Percentiles rank a stretch among this genome's conserved stretches.
Evolutionary conservation across 2,329 filamentous ascomycete genomes (phyloP).

Genomic region (Pseudonectria foliicola): DNA sequence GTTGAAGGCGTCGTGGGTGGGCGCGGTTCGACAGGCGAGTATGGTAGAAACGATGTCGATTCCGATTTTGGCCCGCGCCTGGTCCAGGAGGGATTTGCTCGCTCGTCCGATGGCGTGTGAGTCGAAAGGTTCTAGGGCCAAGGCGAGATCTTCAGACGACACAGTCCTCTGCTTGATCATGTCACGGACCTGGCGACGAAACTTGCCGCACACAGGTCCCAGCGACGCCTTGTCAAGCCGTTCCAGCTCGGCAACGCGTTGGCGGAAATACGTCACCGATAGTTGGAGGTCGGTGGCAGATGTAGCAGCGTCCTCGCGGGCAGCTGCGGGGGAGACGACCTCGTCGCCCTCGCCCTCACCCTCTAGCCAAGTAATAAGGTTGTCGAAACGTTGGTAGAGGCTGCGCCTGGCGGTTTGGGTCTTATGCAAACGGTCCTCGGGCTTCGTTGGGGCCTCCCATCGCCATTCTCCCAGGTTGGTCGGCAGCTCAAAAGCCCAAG

Average conservation of each 20-base stretch:
- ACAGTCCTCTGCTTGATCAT: conserved; percentile 8
- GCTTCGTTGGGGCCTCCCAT: conserved; percentile 42
- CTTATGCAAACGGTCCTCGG: conserved; percentile 21
- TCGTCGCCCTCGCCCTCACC: conserved; percentile 1
- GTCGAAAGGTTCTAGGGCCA: conserved; percentile 14
- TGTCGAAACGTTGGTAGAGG: conserved; percentile 16
- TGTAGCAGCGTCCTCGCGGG: not conserved
- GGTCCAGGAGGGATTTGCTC: conserved; percentile 4
- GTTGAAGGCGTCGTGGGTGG: conserved; percentile 5
- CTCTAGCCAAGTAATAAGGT: conserved; percentile 23
- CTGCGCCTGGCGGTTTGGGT: conserved; percentile 14
- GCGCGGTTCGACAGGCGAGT: conserved; percentile 1
- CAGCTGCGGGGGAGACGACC: not conserved
- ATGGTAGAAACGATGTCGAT: conserved; percentile 9
- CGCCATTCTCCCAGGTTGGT: conserved; percentile 41
- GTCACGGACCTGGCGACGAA: conserved; percentile 3
- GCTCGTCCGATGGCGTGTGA: conserved; percentile 2
- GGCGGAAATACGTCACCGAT: no score
- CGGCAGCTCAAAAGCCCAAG: conserved; percentile 41
- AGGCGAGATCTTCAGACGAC: conserved; percentile 10
- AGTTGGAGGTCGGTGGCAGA: no score
- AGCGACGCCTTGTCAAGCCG: not conserved
- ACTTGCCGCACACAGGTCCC: conserved; percentile 5
- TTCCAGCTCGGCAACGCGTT: no score
- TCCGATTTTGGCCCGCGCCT: conserved; percentile 6